Percentiles rank a stretch among this genome's conserved stretches.
These are phyloP conservation scores for Neurospora sp. DNA, from an alignment of 495 filamentous ascomycete genomes.

Conservation along the genomic window DNA sequence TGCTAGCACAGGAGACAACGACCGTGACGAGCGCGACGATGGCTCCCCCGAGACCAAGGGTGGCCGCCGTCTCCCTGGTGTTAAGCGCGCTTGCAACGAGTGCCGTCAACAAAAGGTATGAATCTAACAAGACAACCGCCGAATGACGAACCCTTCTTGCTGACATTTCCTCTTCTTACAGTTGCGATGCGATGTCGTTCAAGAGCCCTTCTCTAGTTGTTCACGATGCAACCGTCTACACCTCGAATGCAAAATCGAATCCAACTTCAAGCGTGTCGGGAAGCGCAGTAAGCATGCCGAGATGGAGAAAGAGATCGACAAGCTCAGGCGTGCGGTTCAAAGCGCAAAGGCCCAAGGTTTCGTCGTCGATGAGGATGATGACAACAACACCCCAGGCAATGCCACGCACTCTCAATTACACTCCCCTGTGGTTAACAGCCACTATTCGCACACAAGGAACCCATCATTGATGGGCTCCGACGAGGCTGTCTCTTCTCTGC, in stretches of 20 bases:
- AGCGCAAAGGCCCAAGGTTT: slow-evolving; percentile 40
- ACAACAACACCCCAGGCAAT: slow-evolving; percentile 1
- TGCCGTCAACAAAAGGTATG: slow-evolving; percentile 83
- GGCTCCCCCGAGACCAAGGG: slow-evolving; percentile 22
- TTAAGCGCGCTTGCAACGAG: slow-evolving; percentile 89
- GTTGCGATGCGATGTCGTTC: slow-evolving; percentile 84
- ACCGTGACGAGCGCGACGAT: slow-evolving; percentile 54
- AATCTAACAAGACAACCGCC: not conserved
- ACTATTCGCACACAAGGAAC: slow-evolving; percentile 44
- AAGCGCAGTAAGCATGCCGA: slow-evolving; percentile 87
- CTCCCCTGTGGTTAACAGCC: slow-evolving; percentile 46
- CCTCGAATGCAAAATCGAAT: slow-evolving; percentile 85
- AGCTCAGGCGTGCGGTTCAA: slow-evolving; percentile 35
- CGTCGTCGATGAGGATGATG: slow-evolving; percentile 40
- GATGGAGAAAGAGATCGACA: slow-evolving; percentile 79
- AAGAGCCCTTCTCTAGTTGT: slow-evolving; percentile 74
- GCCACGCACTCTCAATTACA: slow-evolving; percentile 39
- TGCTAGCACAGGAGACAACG: slow-evolving; percentile 54
- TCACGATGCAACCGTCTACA: slow-evolving; percentile 75
- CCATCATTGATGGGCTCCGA: slow-evolving; percentile 67
- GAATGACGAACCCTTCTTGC: not conserved
- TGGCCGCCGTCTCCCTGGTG: slow-evolving; percentile 40
- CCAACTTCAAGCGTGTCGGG: slow-evolving; percentile 85
- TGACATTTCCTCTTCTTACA: slow-evolving; percentile 19
- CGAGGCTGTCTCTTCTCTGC: slow-evolving; percentile 71